phyloP scores from a whole-genome alignment of 768 basidiomycete genomes.

The Collybia nuda region DNA sequence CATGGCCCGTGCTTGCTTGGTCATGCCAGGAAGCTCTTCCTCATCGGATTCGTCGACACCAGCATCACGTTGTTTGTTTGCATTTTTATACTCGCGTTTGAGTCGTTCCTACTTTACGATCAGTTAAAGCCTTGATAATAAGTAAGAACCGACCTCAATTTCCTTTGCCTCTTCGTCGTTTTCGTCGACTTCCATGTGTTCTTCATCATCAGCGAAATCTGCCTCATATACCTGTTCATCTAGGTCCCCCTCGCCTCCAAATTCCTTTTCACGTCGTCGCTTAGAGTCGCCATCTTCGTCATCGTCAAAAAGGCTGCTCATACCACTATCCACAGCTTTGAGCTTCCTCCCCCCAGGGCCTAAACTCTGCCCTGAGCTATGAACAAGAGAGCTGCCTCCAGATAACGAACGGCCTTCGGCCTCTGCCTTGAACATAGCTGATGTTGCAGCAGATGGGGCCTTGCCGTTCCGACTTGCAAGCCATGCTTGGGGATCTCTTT shows the following conservation, averaged over 20 bases:
- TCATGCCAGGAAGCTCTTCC: slow-evolving; percentile 56
- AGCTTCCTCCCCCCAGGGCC: slow-evolving; percentile 70
- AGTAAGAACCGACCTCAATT: slow-evolving; percentile 54
- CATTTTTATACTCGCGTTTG: slow-evolving; percentile 77
- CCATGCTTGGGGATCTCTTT: slow-evolving; percentile 77
- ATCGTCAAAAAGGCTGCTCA: slow-evolving; percentile 61
- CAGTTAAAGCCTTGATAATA: no score
- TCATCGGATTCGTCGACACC: slow-evolving; percentile 77
- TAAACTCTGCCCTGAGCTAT: slow-evolving; percentile 52
- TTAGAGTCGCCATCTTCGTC: slow-evolving; percentile 57
- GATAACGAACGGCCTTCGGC: slow-evolving; percentile 43
- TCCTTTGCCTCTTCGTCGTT: slow-evolving; percentile 87
- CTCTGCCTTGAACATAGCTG: slow-evolving; percentile 71
- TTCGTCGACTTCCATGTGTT: slow-evolving; percentile 67
- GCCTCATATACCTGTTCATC: slow-evolving; percentile 85
- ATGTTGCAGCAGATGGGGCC: slow-evolving; percentile 58
- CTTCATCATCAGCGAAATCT: slow-evolving; percentile 87
- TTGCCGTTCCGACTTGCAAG: slow-evolving; percentile 61
- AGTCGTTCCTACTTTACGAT: slow-evolving; percentile 62
- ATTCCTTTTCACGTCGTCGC: slow-evolving; percentile 52
- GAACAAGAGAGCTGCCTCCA: slow-evolving; percentile 45
- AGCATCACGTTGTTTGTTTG: slow-evolving; percentile 72
- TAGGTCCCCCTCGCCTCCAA: slow-evolving; percentile 75
- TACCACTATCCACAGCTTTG: slow-evolving; percentile 67
- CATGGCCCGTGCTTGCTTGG: slow-evolving; percentile 75